Evolutionary conservation across 2,329 filamentous ascomycete genomes (phyloP), one percentile per base, ranked within the genome.

Genomic region (Penicillium crustosum): DNA sequence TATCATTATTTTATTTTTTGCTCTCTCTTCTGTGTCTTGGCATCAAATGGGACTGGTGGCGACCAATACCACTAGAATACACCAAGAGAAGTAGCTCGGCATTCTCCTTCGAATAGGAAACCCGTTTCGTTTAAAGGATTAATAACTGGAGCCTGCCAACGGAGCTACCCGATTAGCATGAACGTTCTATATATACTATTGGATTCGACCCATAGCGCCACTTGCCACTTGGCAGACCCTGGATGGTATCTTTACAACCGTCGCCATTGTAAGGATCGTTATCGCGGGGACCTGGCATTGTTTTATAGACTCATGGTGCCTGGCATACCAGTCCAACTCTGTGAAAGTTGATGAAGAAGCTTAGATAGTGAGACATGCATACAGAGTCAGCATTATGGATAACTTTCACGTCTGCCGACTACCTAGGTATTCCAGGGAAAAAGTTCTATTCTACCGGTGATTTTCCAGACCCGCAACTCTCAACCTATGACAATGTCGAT

Each of bases 401-500:
- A 7, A 19, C 17, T 29, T 27, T 12, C 42, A n/a, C 17, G 6
- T n/a, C 25, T 44, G 25, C 42, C 42, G 31, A 36, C 45, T 48
- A 7, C 31, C 5, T 15, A 33, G 31, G 31, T 33, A 31, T 47
- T 31, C 12, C 12, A 33, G 44, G 12, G 9, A 33, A 47, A 31
- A 21, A 5, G 33, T 47, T 44, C 23, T 27, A 27, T 27, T 27
- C 29, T 23, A 33, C 44, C 19, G 44, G 13, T 23, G 19, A 35
- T 35, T 29, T 38, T 38, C 27, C 15, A 23, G 44, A 23, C 53
- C 45, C 53, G 35, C 25, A 50, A 29, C 21, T 29, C 23, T 50
- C 38, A 50, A 12, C 53, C 53, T 50, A 55, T 55, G 15, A 13
- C 17, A 48, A 49, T 49, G 27, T 27, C 52, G 45, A 36, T 25